These are phyloP conservation scores for Zasmidium citrigriseum DNA, from an alignment of 2,329 filamentous ascomycete species.

Conservation along the genomic window DNA sequence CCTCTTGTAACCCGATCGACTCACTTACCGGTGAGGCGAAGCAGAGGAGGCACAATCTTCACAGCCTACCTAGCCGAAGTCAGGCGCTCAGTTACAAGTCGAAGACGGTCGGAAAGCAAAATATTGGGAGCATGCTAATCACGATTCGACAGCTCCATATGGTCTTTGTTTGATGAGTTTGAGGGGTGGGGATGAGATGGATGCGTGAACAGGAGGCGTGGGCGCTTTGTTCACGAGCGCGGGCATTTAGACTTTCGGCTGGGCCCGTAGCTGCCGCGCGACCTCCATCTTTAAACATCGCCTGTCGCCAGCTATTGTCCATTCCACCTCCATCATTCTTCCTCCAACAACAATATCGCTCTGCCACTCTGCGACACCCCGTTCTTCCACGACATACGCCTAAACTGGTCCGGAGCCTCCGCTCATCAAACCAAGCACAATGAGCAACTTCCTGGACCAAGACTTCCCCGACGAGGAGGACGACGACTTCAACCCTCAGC, in stretches of 20 bases:
- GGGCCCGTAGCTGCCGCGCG: neutral
- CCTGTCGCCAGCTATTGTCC: neutral
- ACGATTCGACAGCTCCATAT: too few relatives aligned
- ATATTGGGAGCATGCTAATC: too few relatives aligned
- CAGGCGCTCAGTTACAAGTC: too few relatives aligned
- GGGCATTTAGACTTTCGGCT: neutral
- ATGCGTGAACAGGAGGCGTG: too few relatives aligned
- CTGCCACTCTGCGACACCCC: neutral
- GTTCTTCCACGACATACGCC: neutral
- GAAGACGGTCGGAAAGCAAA: too few relatives aligned
- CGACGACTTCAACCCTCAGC: slow-evolving; percentile 85
- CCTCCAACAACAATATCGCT: neutral
- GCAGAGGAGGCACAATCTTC: neutral
- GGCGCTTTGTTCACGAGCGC: neutral
- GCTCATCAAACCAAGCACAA: slow-evolving; percentile 13
- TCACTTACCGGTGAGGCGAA: neutral
- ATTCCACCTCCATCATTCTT: slow-evolving; percentile 1
- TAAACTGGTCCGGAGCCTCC: neutral
- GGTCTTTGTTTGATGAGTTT: too few relatives aligned
- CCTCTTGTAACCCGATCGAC: neutral
- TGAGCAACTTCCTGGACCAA: slow-evolving; percentile 49
- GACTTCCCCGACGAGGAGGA: slow-evolving; percentile 60
- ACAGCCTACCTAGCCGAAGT: too few relatives aligned
- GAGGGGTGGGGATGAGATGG: neutral
- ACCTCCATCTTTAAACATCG: slow-evolving; percentile 3